Conservation (phyloP, 2,329 filamentous ascomycete species). For the Microsporum ferrugineum region DNA sequence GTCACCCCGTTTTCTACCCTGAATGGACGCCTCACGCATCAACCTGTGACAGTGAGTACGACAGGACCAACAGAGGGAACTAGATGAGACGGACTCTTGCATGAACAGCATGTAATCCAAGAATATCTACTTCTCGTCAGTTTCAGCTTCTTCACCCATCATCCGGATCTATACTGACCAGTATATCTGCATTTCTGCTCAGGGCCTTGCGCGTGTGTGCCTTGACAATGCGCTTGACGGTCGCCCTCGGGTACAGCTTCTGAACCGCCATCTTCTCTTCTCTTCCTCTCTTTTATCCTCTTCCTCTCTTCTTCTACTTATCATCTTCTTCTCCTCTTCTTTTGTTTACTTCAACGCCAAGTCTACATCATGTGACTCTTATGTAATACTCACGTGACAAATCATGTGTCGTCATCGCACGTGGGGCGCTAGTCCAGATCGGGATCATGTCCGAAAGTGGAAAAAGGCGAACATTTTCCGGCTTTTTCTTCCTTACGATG, state of each 20-base stretch:
- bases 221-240: constrained; percentile 81
- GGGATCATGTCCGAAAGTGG: neutral
- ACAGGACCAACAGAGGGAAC: neutral
- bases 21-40: constrained; percentile 67
- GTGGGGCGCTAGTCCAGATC: constrained; percentile 1
- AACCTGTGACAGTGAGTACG: constrained; percentile 40
- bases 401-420: neutral
- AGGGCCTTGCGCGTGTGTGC: constrained; percentile 70
- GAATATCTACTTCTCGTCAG: constrained; percentile 53
- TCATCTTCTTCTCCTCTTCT: neutral
- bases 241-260: constrained; percentile 72
- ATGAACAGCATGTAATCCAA: constrained; percentile 77
- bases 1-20: constrained; percentile 62
- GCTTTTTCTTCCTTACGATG: neutral
- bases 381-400: neutral
- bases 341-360: neutral
- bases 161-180: constrained; percentile 45
- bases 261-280: constrained; percentile 44
- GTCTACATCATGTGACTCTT: neutral
- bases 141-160: neutral
- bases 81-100: constrained; percentile 41
- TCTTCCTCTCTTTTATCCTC: neutral
- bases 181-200: constrained; percentile 74
- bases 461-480: neutral
- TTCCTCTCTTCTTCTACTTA: neutral